phyloP scores from a whole-genome alignment of 2,329 filamentous ascomycete genomes.

The Seiridium cupressi region DNA sequence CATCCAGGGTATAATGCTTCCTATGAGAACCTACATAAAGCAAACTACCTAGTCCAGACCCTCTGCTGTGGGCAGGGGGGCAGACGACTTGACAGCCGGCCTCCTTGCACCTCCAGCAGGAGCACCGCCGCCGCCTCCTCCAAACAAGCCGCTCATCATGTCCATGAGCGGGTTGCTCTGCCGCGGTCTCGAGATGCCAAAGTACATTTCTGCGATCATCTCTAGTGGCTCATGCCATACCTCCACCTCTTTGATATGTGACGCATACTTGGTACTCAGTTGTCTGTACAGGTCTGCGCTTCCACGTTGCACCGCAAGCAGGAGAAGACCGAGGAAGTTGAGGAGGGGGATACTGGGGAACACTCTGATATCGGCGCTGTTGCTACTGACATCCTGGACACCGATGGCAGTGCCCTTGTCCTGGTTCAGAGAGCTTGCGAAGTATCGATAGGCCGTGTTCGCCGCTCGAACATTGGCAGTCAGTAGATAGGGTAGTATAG shows the following conservation, averaged over 20 bases:
- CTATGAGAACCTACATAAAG: background rate
- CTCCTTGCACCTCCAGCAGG: conserved; percentile 30
- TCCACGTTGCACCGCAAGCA: conserved; percentile 81
- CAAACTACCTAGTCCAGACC: conserved; percentile 52
- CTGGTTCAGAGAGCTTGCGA: conserved; percentile 63
- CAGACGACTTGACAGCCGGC: conserved; percentile 43
- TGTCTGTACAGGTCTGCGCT: conserved; percentile 77
- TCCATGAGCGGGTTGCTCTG: conserved; percentile 93
- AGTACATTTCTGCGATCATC: conserved; percentile 94
- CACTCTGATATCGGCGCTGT: conserved; percentile 70
- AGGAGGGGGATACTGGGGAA: conserved; percentile 91
- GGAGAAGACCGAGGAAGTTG: conserved; percentile 85
- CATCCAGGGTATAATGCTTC: conserved; percentile 1
- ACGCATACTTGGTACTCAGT: conserved; percentile 76
- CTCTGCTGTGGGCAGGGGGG: conserved; percentile 52
- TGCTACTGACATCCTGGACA: conserved; percentile 77
- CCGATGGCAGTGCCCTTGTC: conserved; percentile 55
- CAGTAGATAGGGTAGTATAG: conserved; percentile 86
- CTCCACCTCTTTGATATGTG: conserved; percentile 72
- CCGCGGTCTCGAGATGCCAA: conserved; percentile 81
- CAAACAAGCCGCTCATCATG: conserved; percentile 96
- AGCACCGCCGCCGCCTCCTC: conserved; percentile 64
- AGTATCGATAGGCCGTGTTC: conserved; percentile 76
- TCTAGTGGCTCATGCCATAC: conserved; percentile 81
- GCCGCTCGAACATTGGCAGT: conserved; percentile 88